phyloP scores from a whole-genome alignment of 345 rosid genomes.

The Linum usitatissimum region DNA sequence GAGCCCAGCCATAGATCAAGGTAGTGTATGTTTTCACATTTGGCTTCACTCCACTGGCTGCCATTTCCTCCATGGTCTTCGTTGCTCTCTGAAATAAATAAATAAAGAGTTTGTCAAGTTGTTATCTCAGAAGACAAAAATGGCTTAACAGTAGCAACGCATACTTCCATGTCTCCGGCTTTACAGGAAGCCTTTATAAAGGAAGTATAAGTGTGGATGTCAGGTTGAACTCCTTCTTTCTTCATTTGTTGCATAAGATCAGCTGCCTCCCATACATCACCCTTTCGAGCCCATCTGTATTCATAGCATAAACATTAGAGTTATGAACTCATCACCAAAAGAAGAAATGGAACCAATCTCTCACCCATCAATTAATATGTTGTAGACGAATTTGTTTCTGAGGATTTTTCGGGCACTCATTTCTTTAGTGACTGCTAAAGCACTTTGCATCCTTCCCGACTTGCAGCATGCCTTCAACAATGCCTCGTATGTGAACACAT shows the following conservation, averaged over 20 bases:
- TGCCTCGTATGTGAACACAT: constrained; percentile 76
- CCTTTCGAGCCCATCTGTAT: constrained; percentile 90
- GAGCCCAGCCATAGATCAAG: constrained; percentile 85
- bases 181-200: constrained; percentile 89
- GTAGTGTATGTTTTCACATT: constrained; percentile 90
- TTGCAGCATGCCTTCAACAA: constrained; percentile 96
- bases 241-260: constrained; percentile 95
- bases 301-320: background rate
- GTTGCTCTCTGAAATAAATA: constrained; percentile 53
- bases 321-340: background rate
- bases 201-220: constrained; percentile 86
- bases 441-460: constrained; percentile 97
- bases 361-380: constrained; percentile 92
- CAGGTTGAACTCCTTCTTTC: constrained; percentile 72
- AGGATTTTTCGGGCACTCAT: constrained; percentile 73
- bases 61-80: constrained; percentile 59
- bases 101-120: background rate
- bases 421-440: constrained; percentile 88
- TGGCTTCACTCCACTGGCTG: constrained; percentile 50
- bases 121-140: background rate
- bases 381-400: constrained; percentile 70
- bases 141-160: constrained; percentile 1
- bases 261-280: constrained; percentile 97
- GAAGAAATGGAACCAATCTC: constrained; percentile 2
- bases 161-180: constrained; percentile 94